Conservation (phyloP, 305 asterid species). For the Fraxinus sp. region DNA sequence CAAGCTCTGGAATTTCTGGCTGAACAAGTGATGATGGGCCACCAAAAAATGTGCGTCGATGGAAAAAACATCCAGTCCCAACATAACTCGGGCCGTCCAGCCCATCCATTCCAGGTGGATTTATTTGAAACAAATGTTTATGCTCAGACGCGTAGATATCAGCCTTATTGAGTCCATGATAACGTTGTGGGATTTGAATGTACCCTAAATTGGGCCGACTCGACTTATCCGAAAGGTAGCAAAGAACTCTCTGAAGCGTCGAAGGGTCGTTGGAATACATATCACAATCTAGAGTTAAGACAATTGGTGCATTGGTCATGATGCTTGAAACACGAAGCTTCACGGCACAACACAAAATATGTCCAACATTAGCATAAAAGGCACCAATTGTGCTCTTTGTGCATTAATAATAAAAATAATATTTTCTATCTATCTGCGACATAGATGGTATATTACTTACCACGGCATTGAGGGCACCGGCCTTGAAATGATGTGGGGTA, state of each 20-base stretch:
- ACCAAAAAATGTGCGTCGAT: conserved; percentile 63
- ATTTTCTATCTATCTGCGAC: too few relatives aligned
- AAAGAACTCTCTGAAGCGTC: conserved; percentile 49
- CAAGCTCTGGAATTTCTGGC: conserved; percentile 51
- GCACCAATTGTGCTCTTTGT: background rate
- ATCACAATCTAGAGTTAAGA: conserved; percentile 78
- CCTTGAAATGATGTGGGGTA: conserved; percentile 71
- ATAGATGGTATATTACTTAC: conserved; percentile 32
- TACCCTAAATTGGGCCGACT: conserved; percentile 49
- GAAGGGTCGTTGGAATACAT: conserved; percentile 81
- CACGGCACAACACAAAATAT: background rate
- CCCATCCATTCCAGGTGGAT: conserved; percentile 73
- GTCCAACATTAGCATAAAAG: background rate
- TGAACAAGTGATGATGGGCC: conserved; percentile 37
- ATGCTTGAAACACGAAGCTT: conserved; percentile 76
- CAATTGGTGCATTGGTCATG: conserved; percentile 68
- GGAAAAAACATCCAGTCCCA: conserved; percentile 77
- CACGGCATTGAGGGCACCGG: conserved; percentile 82
- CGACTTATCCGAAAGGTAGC: conserved; percentile 42
- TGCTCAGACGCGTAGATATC: conserved; percentile 67
- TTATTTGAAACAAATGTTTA: conserved; percentile 42
- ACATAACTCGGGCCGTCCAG: conserved; percentile 59
- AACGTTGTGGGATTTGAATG: conserved; percentile 71
- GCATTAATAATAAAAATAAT: background rate
- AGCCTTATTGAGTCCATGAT: conserved; percentile 61